Percentiles rank a stretch among this genome's conserved stretches.
Evolutionary conservation across 345 rosid genomes (phyloP).

Genomic region (Dovyalis caffra): DNA sequence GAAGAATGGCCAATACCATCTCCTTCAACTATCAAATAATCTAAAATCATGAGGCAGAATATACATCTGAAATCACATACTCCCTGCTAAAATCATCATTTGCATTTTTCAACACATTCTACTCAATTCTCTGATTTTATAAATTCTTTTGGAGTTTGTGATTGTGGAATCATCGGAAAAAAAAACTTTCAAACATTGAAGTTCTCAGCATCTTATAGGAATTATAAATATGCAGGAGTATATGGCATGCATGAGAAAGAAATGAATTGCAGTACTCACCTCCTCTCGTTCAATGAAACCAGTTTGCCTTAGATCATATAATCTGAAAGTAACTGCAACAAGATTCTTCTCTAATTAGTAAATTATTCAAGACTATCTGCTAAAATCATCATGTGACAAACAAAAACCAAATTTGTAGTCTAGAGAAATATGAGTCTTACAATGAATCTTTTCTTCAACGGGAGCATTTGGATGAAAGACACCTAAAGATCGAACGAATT

Average conservation of each 20-base stretch:
- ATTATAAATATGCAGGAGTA: background rate
- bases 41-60: background rate
- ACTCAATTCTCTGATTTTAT: background rate
- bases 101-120: background rate
- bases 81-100: too few relatives aligned
- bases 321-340: slow-evolving; percentile 76
- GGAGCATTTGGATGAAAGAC: slow-evolving; percentile 81
- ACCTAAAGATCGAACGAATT: slow-evolving; percentile 81
- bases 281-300: slow-evolving; percentile 87
- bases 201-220: background rate
- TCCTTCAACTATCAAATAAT: slow-evolving; percentile 57
- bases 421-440: too few relatives aligned
- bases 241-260: background rate
- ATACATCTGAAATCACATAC: background rate
- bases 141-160: background rate
- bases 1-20: slow-evolving; percentile 85
- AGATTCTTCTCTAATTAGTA: slow-evolving; percentile 4
- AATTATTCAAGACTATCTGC: too few relatives aligned
- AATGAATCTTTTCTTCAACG: slow-evolving; percentile 46
- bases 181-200: background rate
- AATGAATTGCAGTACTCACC: slow-evolving; percentile 38
- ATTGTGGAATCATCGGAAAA: background rate
- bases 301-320: slow-evolving; percentile 80
- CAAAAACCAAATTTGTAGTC: too few relatives aligned
- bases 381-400: background rate